Conservation (phyloP, 1,284 basidiomycete species). For the Ganoderma lingzhi region DNA sequence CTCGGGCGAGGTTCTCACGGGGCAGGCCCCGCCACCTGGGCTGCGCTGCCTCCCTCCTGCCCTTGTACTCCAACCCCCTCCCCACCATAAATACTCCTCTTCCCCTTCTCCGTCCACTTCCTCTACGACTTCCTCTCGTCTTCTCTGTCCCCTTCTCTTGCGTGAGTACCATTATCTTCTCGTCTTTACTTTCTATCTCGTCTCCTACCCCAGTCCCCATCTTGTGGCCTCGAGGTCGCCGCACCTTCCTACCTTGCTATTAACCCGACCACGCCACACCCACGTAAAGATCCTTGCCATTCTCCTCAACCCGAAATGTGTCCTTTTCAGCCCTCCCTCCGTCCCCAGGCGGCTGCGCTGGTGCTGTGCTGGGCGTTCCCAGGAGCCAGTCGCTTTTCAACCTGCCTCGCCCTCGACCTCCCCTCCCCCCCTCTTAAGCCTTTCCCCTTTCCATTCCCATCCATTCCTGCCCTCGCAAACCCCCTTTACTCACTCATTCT, state of each 20-base stretch:
- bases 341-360: constrained; percentile 27
- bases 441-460: constrained; percentile 10
- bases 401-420: constrained; percentile 22
- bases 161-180: constrained; percentile 31
- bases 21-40: constrained; percentile 37
- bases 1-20: constrained; percentile 34
- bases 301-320: not conserved
- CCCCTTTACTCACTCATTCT: constrained; percentile 9
- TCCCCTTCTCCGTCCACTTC: constrained; percentile 39
- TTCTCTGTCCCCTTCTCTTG: constrained; percentile 26
- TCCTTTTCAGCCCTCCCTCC: constrained; percentile 13
- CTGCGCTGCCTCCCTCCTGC: constrained; percentile 41
- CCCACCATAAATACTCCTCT: constrained; percentile 42
- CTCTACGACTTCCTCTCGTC: constrained; percentile 16
- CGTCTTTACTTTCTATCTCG: constrained; percentile 5
- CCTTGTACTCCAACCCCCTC: constrained; percentile 41
- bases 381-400: constrained; percentile 34
- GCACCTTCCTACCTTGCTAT: constrained; percentile 25
- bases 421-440: constrained; percentile 23
- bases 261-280: constrained; percentile 22
- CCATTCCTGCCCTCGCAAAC: not conserved
- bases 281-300: constrained; percentile 31
- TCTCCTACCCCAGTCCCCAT: constrained; percentile 11
- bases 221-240: constrained; percentile 31
- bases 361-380: constrained; percentile 34